A percentile compares a stretch with the other conserved stretches of the same genome.
These are phyloP conservation scores for Tricholoma flavovirens DNA, from an alignment of 768 basidiomycete genomes.

Conservation along the genomic window DNA sequence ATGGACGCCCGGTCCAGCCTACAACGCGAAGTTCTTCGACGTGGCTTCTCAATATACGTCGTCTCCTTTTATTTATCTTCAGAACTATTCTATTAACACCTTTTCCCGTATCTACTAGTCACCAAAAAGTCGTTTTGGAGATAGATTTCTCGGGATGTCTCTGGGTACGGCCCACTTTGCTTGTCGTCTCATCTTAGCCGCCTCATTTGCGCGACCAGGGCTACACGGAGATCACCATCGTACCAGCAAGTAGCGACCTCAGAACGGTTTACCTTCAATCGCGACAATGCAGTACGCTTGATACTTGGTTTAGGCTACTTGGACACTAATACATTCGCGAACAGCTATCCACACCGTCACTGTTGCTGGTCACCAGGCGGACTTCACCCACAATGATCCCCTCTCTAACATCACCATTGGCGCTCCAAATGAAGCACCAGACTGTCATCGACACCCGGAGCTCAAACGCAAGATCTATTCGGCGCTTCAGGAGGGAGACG, in stretches of 20 bases:
- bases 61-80: slow-evolving; percentile 23
- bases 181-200: slow-evolving; percentile 5
- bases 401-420: slow-evolving; percentile 60
- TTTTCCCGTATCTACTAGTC: slow-evolving; percentile 66
- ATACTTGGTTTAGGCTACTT: background rate
- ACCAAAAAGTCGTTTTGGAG: slow-evolving; percentile 94
- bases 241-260: slow-evolving; percentile 75
- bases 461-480: slow-evolving; percentile 89
- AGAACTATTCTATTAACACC: slow-evolving; percentile 34
- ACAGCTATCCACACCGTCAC: slow-evolving; percentile 70
- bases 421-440: slow-evolving; percentile 47
- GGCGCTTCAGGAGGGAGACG: slow-evolving; percentile 85
- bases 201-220: slow-evolving; percentile 47
- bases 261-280: slow-evolving; percentile 84
- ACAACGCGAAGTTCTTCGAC: slow-evolving; percentile 74
- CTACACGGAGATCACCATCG: slow-evolving; percentile 87
- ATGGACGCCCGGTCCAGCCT: slow-evolving; percentile 52
- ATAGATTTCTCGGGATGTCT: slow-evolving; percentile 86
- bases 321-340: slow-evolving; percentile 14
- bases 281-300: slow-evolving; percentile 73
- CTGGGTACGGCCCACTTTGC: slow-evolving; percentile 49
- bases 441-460: slow-evolving; percentile 88
- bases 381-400: slow-evolving; percentile 76
- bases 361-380: slow-evolving; percentile 64
- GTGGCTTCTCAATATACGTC: slow-evolving; percentile 90